Evolutionary conservation across 768 basidiomycete species (phyloP), one percentile per base, ranked within the genome.

Genomic region (Jaapia argillacea): DNA sequence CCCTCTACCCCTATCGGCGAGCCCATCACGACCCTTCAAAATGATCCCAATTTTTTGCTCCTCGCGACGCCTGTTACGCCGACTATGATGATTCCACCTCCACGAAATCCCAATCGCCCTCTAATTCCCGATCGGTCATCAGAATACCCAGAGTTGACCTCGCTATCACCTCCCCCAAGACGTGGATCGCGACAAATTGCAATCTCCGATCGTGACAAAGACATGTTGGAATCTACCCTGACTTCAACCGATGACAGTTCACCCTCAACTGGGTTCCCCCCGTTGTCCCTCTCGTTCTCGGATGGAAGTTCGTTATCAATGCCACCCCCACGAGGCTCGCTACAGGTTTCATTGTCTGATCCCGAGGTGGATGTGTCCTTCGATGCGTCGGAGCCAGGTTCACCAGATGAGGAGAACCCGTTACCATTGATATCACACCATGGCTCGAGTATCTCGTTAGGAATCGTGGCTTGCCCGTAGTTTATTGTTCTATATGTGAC

Each of bases 31-130:
- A 57, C 58, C 46, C 53, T 64, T 42, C 66, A 60, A 41, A 70
- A 77, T 37, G 74, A 84, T 48, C 69, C 74, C 23, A 77, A 74
- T 54, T 85, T 85, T 54, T 63, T 85, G 22, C 70, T 74, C 44
- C 62, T 77, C 41, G 21, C 43, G 20, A 38, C 10, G 10, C 31
- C 10, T 16, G 31, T 16, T 33, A 10, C 31, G 16, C 16, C 31
- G 31, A 10, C 10, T 16, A n/a, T n/a, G n/a, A n/a, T n/a, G n/a
- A n/a, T n/a, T n/a, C n/a, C n/a, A n/a, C n/a, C n/a, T n/a, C n/a
- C n/a, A n/a, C n/a, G n/a, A n/a, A n/a, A n/a, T n/a, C n/a, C n/a
- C n/a, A n/a, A n/a, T n/a, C n/a, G n/a, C n/a, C n/a, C n/a, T n/a
- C n/a, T 21, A 7, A 21, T 38, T 7, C 37, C 37, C 10, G 37